phyloP scores from a whole-genome alignment of 2,329 filamentous ascomycete species.

The Waltergamsia citrina region DNA sequence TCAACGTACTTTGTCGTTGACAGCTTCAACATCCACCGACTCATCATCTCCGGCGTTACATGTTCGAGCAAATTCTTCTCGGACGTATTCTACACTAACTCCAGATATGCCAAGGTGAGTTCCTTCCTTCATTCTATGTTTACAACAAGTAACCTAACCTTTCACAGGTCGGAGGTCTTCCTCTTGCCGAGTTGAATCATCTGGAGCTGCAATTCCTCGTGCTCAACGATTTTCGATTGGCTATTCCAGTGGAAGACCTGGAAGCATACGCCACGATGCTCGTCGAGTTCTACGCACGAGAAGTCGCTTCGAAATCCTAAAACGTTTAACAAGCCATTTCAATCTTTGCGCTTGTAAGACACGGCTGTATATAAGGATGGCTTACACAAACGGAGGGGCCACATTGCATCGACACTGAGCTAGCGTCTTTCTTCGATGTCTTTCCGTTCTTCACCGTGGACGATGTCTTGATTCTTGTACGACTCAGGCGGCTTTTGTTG shows the following conservation, averaged over 20 bases:
- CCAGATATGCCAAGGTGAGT: constrained; percentile 92
- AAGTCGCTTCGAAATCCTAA: constrained; percentile 40
- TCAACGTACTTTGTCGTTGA: constrained; percentile 81
- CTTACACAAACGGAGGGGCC: too few species aligned
- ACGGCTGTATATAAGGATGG: too few species aligned
- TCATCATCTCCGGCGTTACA: constrained; percentile 94
- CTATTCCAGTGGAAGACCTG: constrained; percentile 87
- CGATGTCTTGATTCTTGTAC: too few species aligned
- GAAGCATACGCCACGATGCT: constrained; percentile 98
- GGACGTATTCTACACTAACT: constrained; percentile 97
- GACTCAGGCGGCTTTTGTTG: too few species aligned
- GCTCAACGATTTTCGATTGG: constrained; percentile 90
- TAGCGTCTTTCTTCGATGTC: too few species aligned
- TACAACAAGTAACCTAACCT: constrained; percentile 7
- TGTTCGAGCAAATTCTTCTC: constrained; percentile 99
- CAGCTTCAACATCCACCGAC: constrained; percentile 95
- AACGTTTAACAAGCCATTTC: too few species aligned
- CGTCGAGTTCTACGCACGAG: constrained; percentile 92
- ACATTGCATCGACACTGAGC: too few species aligned
- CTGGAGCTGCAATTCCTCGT: constrained; percentile 92
- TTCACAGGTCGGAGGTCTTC: constrained; percentile 82
- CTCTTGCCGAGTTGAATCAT: constrained; percentile 87
- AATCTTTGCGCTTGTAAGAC: too few species aligned
- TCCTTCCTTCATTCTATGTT: constrained; percentile 2
- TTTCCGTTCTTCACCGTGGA: too few species aligned